Evolutionary conservation across 768 basidiomycete genomes (phyloP), one percentile per base, ranked within the genome.

Genomic region (Lyophyllum decastes): DNA sequence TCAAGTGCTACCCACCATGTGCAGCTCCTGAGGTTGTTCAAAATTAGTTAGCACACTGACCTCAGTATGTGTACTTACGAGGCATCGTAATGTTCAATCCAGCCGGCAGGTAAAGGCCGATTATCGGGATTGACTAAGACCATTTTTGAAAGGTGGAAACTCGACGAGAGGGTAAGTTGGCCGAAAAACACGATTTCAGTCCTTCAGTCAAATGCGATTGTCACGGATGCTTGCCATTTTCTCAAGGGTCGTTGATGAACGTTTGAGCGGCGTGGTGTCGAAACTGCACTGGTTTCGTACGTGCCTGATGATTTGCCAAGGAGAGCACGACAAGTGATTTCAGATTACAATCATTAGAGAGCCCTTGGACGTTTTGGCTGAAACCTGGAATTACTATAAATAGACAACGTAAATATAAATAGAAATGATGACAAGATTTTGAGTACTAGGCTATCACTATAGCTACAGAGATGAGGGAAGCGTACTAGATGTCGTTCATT

Each of bases 1-100:
- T 19, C 12, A 12, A 43, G 41, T 11, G 27, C 8, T 24, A 54
- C 47, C 5, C 44, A 62, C 61, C 61, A 62, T 1, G 47, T 59
- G 19, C 19, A 19, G 27, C 27, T 53, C 26, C 54, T 55, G 24
- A 2, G 30, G 16, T 45, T 17, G 33, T 22, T 51, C 21, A 10
- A 4, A 10, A 30, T 4, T 4, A 4, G 38, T 35, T 2, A 52
- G 46, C 48, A 41, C 17, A n/a, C 30, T 30, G 30, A 30, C 4
- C 30, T 10, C 10, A 30, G 30, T 30, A 30, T 30, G 10, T 30
- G 5, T 5, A 30, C 65, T 59, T 45, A 66, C 65, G 50, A 53
- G 21, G 55, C 27, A 59, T 66, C 63, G 47, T 62, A 64, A 49
- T 64, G 61, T 26, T 64, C 56, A 33, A 54, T 58, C 65, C 63